Percentiles rank a stretch among this genome's conserved stretches.
phyloP scores from a whole-genome alignment of 768 basidiomycete species.

The Lactifluus pinguis region DNA sequence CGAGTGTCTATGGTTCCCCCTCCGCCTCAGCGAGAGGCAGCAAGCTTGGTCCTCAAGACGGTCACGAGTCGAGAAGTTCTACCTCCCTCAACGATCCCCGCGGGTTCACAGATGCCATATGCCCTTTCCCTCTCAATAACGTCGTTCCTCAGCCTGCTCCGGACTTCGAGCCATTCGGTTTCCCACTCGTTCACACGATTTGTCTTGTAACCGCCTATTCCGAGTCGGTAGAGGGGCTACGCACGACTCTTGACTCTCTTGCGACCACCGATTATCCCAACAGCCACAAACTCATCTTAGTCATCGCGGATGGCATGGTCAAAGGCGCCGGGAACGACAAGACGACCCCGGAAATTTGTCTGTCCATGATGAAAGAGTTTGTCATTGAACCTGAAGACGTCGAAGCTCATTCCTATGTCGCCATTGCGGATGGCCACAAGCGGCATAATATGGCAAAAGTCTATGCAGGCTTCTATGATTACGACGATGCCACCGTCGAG shows the following conservation, averaged over 20 bases:
- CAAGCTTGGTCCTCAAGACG: constrained; percentile 65
- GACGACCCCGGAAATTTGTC: constrained; percentile 88
- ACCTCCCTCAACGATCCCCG: constrained; percentile 56
- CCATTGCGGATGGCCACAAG: constrained; percentile 99
- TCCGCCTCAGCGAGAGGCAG: constrained; percentile 29
- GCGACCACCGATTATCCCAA: constrained; percentile 99
- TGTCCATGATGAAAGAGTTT: constrained; percentile 97
- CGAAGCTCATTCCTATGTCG: constrained; percentile 91
- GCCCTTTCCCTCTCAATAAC: constrained; percentile 87
- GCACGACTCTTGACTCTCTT: constrained; percentile 96
- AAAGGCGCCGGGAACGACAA: constrained; percentile 85
- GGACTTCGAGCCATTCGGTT: constrained; percentile 93
- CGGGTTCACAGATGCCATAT: constrained; percentile 56
- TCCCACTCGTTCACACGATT: constrained; percentile 88
- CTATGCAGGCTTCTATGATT: constrained; percentile 94
- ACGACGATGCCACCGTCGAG: constrained; percentile 86
- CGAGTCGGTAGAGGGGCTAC: constrained; percentile 90
- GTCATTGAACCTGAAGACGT: constrained; percentile 74
- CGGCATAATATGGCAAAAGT: constrained; percentile 99
- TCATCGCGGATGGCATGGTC: constrained; percentile 98
- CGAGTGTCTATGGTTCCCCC: constrained; percentile 23
- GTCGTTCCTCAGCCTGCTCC: constrained; percentile 88
- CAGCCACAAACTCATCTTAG: constrained; percentile 89
- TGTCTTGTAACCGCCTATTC: constrained; percentile 98
- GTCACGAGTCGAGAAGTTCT: constrained; percentile 72